These are phyloP conservation scores for Fusarium mundagurra DNA, from an alignment of 2,329 filamentous ascomycete genomes.

Conservation along the genomic window DNA sequence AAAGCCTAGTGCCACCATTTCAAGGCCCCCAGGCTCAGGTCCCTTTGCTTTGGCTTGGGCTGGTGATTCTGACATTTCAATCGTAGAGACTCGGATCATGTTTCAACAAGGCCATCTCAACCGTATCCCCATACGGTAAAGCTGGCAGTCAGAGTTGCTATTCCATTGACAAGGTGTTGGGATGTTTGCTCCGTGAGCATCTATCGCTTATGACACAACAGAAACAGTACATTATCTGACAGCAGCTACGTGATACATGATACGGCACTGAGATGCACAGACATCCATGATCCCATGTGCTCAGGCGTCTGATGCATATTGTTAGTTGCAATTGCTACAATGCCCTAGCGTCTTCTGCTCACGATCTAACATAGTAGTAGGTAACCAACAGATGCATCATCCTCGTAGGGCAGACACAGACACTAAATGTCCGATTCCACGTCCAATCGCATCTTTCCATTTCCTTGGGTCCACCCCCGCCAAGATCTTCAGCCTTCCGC, in stretches of 20 bases:
- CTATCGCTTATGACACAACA: background rate
- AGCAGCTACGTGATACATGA: background rate
- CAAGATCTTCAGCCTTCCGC: conserved; percentile 12
- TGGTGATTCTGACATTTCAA: background rate
- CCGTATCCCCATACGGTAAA: background rate
- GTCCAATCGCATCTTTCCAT: conserved; percentile 20
- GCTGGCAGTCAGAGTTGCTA: background rate
- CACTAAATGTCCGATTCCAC: background rate
- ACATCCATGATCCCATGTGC: background rate
- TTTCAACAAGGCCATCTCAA: background rate
- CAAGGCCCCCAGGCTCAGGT: background rate
- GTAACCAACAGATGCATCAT: background rate
- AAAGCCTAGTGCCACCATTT: conserved; percentile 29
- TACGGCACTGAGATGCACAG: background rate
- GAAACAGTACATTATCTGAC: background rate
- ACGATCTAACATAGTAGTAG: background rate
- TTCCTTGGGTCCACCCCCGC: background rate
- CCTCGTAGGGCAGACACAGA: conserved; percentile 6
- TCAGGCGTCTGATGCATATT: background rate
- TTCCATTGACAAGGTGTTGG: background rate
- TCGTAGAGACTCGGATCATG: background rate
- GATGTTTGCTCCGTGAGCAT: background rate
- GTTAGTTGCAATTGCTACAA: background rate
- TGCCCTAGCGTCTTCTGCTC: background rate
- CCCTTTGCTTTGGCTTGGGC: background rate